Conservation (phyloP, 2,329 filamentous ascomycete genomes). For the Cryphonectria parasitica region DNA sequence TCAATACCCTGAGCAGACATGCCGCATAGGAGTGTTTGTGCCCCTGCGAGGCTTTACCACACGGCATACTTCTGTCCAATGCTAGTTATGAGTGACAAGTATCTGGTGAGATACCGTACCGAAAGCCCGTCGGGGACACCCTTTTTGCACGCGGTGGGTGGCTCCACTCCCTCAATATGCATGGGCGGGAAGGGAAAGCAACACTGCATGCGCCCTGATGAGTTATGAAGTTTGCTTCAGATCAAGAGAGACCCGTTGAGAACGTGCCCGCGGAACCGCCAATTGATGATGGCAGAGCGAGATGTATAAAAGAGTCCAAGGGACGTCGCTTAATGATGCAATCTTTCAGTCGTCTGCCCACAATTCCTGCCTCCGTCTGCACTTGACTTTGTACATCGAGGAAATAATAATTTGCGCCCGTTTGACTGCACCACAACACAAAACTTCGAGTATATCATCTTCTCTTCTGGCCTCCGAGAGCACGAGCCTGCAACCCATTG, state of each 20-base stretch:
- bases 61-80: constrained; percentile 1
- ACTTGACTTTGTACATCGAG: neutral
- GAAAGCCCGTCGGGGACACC: neutral
- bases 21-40: neutral
- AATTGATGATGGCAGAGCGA: neutral
- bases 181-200: neutral
- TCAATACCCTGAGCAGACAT: neutral
- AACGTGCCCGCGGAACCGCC: neutral
- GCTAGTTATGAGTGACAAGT: neutral
- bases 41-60: neutral
- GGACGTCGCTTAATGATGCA: neutral
- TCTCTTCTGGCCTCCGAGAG: neutral
- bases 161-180: neutral
- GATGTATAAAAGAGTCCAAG: constrained; percentile 3
- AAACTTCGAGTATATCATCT: neutral
- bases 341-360: neutral
- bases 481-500: neutral
- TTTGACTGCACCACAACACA: neutral
- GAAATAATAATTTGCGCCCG: neutral
- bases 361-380: neutral
- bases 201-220: constrained; percentile 2
- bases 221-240: constrained; percentile 17
- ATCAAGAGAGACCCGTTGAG: neutral
- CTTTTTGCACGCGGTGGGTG: neutral
- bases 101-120: neutral